Percentiles rank a stretch among this genome's conserved stretches.
phyloP scores from a whole-genome alignment of 78 protist species.

The Isochrysis galbana region DNA sequence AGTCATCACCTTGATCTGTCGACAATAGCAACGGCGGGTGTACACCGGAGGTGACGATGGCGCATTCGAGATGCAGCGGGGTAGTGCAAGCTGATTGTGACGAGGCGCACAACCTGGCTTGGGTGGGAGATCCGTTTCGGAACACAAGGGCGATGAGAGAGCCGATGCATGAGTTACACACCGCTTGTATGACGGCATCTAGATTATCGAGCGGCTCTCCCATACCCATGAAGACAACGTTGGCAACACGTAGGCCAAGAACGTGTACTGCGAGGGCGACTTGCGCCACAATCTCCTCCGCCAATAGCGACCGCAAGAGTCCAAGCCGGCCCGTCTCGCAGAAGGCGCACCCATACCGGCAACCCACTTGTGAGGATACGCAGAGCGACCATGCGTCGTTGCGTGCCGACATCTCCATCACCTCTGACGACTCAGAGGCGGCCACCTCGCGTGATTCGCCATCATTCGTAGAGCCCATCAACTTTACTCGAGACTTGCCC shows the following conservation, averaged over 20 bases:
- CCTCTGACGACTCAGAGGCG: too few species aligned
- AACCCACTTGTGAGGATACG: slow-evolving; percentile 62
- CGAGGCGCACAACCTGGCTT: too few species aligned
- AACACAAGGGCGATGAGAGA: too few species aligned
- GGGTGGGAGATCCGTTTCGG: too few species aligned
- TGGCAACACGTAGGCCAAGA: neutral
- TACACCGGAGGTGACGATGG: too few species aligned
- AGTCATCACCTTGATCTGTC: neutral
- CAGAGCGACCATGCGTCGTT: neutral
- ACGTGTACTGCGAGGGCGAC: slow-evolving; percentile 21
- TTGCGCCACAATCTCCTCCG: slow-evolving; percentile 57
- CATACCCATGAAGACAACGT: slow-evolving; percentile 73
- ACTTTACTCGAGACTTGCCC: too few species aligned
- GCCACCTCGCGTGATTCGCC: too few species aligned
- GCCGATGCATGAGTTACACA: too few species aligned
- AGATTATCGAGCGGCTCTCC: slow-evolving; percentile 67
- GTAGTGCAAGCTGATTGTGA: too few species aligned
- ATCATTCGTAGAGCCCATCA: too few species aligned
- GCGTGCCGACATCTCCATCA: neutral
- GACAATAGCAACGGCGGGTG: too few species aligned
- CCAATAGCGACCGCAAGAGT: slow-evolving; percentile 40
- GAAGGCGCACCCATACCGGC: slow-evolving; percentile 62
- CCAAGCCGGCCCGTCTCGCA: slow-evolving; percentile 72
- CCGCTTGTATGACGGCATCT: slow-evolving; percentile 4
- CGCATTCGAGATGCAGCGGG: too few species aligned